Evolutionary conservation across 116 monocot species (phyloP), one percentile per base, ranked within the genome.

Genomic region (Phalaenopsis hybrid): DNA sequence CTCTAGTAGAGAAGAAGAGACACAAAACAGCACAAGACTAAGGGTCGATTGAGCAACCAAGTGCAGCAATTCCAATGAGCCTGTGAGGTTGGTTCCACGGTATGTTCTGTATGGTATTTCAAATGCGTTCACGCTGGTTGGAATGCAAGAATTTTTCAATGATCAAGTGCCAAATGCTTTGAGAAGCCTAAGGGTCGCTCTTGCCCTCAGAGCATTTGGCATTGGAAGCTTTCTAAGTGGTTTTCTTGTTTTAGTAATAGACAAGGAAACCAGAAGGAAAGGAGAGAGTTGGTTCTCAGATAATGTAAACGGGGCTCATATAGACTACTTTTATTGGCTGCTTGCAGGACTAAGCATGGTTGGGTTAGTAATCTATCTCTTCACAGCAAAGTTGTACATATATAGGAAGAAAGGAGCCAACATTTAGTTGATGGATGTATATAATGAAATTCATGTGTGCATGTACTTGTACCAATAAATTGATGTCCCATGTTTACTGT

Each of bases 251-350:
- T 68, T 91, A 0, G 12, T 46, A 11, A 55, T 55, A 1, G 55
- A 55, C 55, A 55, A 15, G 6, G 55, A 11, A 55, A 84, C 76
- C 9, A 17, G 13, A 1, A 68, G n/a, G 41, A 43, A 7, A 5
- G 87, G 87, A 8, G 55, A 63, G 37, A 84, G 84, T 37, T 88
- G 84, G 82, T 88, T 88, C 77, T 76, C 79, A 6, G 33, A 88
- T 33, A 84, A 89, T 49, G 70, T 89, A 11, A 86, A 89, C 61
- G 79, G 84, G 1, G 89, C 82, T 0, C 89, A 89, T 80, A 86
- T 89, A 58, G 86, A 89, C 58, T 88, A 88, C 85, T 88, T 88
- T 85, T 88, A 85, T 51, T 88, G 85, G 85, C 85, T 88, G 21
- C 86, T 89, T 57, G 83, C 84, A 15, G 84, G 65, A 2, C 74